Conservation (phyloP, 1,284 basidiomycete species). For the Leucoagaricus sp. region DNA sequence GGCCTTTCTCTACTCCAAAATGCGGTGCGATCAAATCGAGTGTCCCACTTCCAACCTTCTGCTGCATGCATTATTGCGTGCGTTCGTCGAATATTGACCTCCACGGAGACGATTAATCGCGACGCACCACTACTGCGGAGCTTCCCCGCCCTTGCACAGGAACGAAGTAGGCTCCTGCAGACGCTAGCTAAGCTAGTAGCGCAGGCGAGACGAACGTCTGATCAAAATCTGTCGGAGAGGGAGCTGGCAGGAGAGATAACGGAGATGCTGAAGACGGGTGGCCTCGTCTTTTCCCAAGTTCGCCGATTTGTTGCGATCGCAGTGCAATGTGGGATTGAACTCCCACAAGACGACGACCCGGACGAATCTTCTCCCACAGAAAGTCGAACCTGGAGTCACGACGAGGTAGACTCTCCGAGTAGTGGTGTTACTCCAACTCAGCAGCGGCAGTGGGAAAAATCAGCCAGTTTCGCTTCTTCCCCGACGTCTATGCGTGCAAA, state of each 20-base stretch:
- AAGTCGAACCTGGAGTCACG: constrained; percentile 28
- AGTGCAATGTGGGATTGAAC: constrained; percentile 76
- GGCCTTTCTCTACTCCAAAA: constrained; percentile 85
- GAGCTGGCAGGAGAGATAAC: constrained; percentile 62
- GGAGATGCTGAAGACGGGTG: constrained; percentile 71
- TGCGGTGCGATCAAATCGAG: constrained; percentile 76
- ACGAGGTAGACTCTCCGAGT: constrained; percentile 27
- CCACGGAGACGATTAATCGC: constrained; percentile 85
- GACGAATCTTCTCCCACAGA: constrained; percentile 39
- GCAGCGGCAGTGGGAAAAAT: constrained; percentile 20
- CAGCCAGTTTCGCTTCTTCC: constrained; percentile 9
- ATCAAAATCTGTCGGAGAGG: constrained; percentile 49
- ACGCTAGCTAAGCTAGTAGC: constrained; percentile 85
- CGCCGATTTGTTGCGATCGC: constrained; percentile 73
- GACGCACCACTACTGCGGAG: constrained; percentile 75
- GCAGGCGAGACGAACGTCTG: constrained; percentile 80
- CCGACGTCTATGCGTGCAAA: constrained; percentile 28
- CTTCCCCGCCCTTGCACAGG: constrained; percentile 69
- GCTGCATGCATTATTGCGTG: constrained; percentile 92
- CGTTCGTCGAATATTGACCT: constrained; percentile 86
- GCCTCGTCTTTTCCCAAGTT: constrained; percentile 74
- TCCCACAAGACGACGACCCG: constrained; percentile 53
- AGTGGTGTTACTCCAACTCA: constrained; percentile 37
- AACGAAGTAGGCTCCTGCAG: constrained; percentile 83
- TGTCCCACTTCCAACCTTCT: constrained; percentile 82